These are phyloP conservation scores for Pseudomassariella vexata DNA, from an alignment of 2,329 filamentous ascomycete species.

Conservation along the genomic window DNA sequence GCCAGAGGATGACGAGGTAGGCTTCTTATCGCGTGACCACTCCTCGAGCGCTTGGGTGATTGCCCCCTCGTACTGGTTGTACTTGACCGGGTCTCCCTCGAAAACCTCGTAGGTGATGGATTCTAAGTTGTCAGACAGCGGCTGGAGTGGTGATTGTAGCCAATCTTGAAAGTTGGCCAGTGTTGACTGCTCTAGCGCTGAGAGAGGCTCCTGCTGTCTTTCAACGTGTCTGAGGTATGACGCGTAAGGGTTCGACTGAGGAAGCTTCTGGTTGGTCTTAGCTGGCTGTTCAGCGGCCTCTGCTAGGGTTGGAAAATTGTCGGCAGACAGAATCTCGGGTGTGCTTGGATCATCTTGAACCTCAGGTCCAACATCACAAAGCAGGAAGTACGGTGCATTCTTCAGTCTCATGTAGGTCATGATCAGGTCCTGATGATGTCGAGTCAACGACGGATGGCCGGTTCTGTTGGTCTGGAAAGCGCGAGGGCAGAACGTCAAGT, in stretches of 20 bases:
- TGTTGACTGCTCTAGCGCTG: slow-evolving; percentile 43
- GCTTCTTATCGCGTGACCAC: slow-evolving; percentile 67
- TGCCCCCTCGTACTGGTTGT: slow-evolving; percentile 88
- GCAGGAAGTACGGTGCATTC: slow-evolving; percentile 54
- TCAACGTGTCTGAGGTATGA: slow-evolving; percentile 83
- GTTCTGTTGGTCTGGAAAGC: slow-evolving; percentile 56
- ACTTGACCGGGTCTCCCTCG: slow-evolving; percentile 97
- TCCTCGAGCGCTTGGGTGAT: slow-evolving; percentile 75
- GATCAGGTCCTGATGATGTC: slow-evolving; percentile 55
- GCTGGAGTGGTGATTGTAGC: slow-evolving; percentile 89
- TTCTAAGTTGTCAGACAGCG: slow-evolving; percentile 91
- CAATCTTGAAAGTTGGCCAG: slow-evolving; percentile 76
- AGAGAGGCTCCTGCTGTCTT: slow-evolving; percentile 64
- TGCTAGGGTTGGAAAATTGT: slow-evolving; percentile 63
- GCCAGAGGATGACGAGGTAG: slow-evolving; percentile 65
- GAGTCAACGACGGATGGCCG: slow-evolving; percentile 57
- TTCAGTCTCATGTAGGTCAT: slow-evolving; percentile 60
- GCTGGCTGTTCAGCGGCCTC: slow-evolving; percentile 49
- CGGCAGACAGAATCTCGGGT: slow-evolving; percentile 31
- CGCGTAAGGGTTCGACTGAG: slow-evolving; percentile 44
- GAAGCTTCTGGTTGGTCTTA: slow-evolving; percentile 37
- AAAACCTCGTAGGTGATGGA: slow-evolving; percentile 98
- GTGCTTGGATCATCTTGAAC: slow-evolving; percentile 24
- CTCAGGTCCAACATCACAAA: slow-evolving; percentile 56
- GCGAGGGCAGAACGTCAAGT: slow-evolving; percentile 47